Evolutionary conservation across 345 rosid species (phyloP).

Genomic region (Gossypium stocksii): DNA sequence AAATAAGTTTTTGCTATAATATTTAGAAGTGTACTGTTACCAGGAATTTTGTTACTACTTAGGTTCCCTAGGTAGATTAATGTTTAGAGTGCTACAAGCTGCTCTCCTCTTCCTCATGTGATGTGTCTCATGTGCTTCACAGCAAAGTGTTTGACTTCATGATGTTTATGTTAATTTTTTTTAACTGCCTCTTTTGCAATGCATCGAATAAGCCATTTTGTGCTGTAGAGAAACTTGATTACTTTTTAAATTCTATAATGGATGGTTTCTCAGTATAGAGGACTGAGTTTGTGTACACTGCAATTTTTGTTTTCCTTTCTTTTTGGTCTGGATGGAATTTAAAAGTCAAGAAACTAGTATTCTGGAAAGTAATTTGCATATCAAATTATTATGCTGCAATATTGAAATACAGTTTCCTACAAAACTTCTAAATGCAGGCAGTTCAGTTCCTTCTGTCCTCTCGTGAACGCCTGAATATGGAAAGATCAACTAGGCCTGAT

Average conservation of each 20-base stretch:
- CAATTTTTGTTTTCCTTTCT: not conserved
- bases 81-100: not conserved
- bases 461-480: slow-evolving; percentile 47
- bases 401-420: not conserved
- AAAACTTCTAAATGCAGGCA: slow-evolving; percentile 49
- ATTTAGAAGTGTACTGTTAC: not conserved
- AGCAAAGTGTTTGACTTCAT: not conserved
- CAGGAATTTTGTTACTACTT: not conserved
- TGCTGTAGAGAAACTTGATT: not conserved
- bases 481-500: slow-evolving; percentile 29
- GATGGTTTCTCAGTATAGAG: not conserved
- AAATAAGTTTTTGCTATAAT: not conserved
- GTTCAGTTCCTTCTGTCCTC: slow-evolving; percentile 64
- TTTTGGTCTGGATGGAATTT: not conserved
- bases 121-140: not conserved
- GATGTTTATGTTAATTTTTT: not conserved
- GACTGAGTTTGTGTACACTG: not conserved
- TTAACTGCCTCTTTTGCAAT: not conserved
- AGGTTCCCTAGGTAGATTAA: not conserved
- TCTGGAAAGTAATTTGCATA: not conserved
- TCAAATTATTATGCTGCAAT: not conserved
- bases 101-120: not conserved
- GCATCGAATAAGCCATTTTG: not conserved
- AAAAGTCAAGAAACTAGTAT: not conserved
- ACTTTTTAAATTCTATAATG: not conserved